Evolutionary conservation across 2,329 filamentous ascomycete species (phyloP), one percentile per base, ranked within the genome.

Genomic region (Penicillium aurantiogriseum): DNA sequence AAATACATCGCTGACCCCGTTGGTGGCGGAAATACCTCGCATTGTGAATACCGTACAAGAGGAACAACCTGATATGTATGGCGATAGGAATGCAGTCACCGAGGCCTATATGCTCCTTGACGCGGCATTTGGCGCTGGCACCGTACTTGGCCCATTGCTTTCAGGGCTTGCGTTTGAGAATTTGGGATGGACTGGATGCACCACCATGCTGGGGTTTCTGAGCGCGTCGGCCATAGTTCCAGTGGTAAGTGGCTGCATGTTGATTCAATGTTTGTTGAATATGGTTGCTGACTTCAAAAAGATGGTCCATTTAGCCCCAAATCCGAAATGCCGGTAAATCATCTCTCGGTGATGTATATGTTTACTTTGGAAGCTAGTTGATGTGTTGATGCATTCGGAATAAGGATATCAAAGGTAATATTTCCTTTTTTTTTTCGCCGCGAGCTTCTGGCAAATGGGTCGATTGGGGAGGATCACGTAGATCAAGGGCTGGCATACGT

Each of bases 51-150:
- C 10, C 2, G 10, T 52, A 1, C 54, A 56, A 35, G 35, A 52
- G 3, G 42, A 56, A 10, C 33, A 40, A 7, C 48, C 48, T 15
- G 54, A 52, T 13, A 13, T 46, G 19, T 56, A 56, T 21, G 48
- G 48, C 15, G 27, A 46, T 15, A 39, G 40, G 19, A 51, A 27
- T 29, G 35, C 54, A 17, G 35, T 56, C 4, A 38, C 48, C 7
- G 48, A 52, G 40, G 54, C 48, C 8, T 52, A 63, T 52, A 35
- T 59, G 52, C 42, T 61, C 13, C 51, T 61, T 47, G 51, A 61
- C 57, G 27, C 42, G 17, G 27, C 58, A 8, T 38, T 61, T n/a
- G 54, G 54, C 9, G 48, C 54, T 40, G 54, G 54, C 4, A 56
- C 54, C 40, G 40, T 56, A 1, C 25, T 56, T 3, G 54, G 48